Base-by-base conservation (phyloP, 2,329 filamentous ascomycete genomes). In the Microsporum canis region DNA sequence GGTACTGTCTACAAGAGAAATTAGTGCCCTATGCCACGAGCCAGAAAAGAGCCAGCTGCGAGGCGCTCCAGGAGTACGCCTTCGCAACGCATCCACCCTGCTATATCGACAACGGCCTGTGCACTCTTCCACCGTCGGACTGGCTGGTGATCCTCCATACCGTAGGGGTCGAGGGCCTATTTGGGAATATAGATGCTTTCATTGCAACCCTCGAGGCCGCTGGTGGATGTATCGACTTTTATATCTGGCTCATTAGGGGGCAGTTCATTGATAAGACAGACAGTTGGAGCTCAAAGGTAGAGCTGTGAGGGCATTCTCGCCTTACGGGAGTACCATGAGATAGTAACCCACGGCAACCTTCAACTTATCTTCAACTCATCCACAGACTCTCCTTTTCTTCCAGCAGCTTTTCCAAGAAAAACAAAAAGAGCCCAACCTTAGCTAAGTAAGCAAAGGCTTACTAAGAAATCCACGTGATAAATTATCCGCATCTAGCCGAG, bases 1-100 rank as follows among this genome's bases (percentile, higher is more conserved):
- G 69, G 66, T 65, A 68, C 34, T 71, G 69, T 57, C 63, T 71
- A 29, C 69, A 71, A 55, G 58, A 63, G 31, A 61, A 63, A 31
- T 58, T 71, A 10, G 65, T 70, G 3, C 66, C 67, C 3, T 66
- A 66, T 45, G 63, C 62, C 33, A 63, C 59, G 8, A 63, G 64
- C 14, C 53, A 60, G 43, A 49, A 63, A 36, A 58, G 36, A 17
- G 57, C 61, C 8, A 65, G 45, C 36, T 69, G 67, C 61, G 47
- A 29, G 7, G 65, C 60, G 31, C 45, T 69, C 33, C 62, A 60
- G 33, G 36, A 62, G 6, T 66, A 65, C 39, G 67, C 67, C 5
- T 67, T 68, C 34, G 60, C 41, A 7, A 65, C 66, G 12, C 67
- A 69, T 63, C 62, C 67, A 1, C 41, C 36, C 5, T 69, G 67